Evolutionary conservation across 139 green algal genomes (phyloP).

Genomic region (Asterochloris erici): DNA sequence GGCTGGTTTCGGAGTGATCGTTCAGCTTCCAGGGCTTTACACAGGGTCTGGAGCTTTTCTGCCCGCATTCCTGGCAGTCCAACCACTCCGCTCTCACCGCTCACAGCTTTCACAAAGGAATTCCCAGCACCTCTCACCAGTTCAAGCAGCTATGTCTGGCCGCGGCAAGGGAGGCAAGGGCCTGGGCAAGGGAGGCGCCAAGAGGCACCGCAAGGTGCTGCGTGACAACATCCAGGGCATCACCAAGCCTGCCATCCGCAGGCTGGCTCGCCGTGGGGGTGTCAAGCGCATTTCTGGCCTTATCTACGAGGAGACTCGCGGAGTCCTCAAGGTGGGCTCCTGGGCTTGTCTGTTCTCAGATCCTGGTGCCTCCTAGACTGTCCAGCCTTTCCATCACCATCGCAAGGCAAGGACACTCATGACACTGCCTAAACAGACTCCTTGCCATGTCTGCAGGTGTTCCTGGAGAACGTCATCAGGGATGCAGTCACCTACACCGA

Average conservation of each 20-base stretch:
- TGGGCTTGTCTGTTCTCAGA: not conserved
- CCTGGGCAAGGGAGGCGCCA: constrained; percentile 87
- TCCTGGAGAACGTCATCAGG: constrained; percentile 90
- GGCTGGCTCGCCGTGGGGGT: constrained; percentile 79
- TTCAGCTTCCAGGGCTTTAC: too few species aligned
- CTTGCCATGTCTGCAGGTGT: constrained; percentile 69
- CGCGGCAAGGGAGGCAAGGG: constrained; percentile 94
- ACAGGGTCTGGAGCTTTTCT: too few species aligned
- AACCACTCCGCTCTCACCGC: too few species aligned
- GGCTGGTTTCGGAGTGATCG: too few species aligned
- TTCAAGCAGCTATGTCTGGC: constrained; percentile 76
- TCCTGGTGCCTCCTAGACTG: not conserved
- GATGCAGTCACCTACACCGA: constrained; percentile 98
- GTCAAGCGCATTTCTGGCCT: constrained; percentile 84
- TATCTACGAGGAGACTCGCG: constrained; percentile 88
- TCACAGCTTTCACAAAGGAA: too few species aligned
- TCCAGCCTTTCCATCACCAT: not conserved
- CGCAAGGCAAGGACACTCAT: not conserved
- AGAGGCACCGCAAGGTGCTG: constrained; percentile 89
- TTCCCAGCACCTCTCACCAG: too few species aligned
- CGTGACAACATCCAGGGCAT: constrained; percentile 76
- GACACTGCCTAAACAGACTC: not conserved
- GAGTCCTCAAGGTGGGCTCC: constrained; percentile 43
- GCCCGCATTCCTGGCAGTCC: too few species aligned
- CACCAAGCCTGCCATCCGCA: constrained; percentile 84